Evolutionary conservation across 2,329 filamentous ascomycete genomes (phyloP).

Genomic region (Ophiostoma montium): DNA sequence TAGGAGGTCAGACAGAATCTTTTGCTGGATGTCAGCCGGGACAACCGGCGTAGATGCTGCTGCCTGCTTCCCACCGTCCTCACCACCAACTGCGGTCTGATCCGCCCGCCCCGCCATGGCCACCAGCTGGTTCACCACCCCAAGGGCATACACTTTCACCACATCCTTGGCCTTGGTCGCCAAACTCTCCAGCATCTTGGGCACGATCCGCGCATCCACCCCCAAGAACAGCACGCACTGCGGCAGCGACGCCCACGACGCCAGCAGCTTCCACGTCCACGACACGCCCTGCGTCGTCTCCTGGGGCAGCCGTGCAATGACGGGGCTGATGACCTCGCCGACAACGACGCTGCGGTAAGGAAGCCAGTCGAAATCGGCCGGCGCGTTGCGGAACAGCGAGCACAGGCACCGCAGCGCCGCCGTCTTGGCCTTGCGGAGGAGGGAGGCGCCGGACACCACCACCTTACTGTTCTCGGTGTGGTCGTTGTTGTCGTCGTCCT

Average conservation of each 20-base stretch:
- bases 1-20: slow-evolving; percentile 37
- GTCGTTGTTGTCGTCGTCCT: slow-evolving; percentile 26
- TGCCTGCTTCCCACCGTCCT: no score
- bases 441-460: slow-evolving; percentile 27
- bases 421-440: slow-evolving; percentile 53
- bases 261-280: slow-evolving; percentile 64
- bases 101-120: slow-evolving; percentile 35
- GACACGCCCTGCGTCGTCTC: slow-evolving; percentile 89
- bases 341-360: slow-evolving; percentile 58
- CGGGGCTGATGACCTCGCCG: slow-evolving; percentile 59
- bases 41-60: no score
- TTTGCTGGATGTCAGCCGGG: slow-evolving; percentile 16
- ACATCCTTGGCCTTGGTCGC: slow-evolving; percentile 55
- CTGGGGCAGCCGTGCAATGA: slow-evolving; percentile 61
- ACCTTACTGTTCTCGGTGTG: background rate
- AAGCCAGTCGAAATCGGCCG: slow-evolving; percentile 49
- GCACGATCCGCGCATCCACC: slow-evolving; percentile 48
- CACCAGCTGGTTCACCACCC: slow-evolving; percentile 58
- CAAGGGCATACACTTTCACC: slow-evolving; percentile 70
- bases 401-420: slow-evolving; percentile 72
- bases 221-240: slow-evolving; percentile 54
- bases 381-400: slow-evolving; percentile 60
- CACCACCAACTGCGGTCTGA: no score
- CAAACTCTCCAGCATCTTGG: slow-evolving; percentile 59
- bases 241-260: slow-evolving; percentile 60